These are phyloP conservation scores for Wickerhamomyces xylosicus DNA, from an alignment of 805 yeast species.

Conservation along the genomic window DNA sequence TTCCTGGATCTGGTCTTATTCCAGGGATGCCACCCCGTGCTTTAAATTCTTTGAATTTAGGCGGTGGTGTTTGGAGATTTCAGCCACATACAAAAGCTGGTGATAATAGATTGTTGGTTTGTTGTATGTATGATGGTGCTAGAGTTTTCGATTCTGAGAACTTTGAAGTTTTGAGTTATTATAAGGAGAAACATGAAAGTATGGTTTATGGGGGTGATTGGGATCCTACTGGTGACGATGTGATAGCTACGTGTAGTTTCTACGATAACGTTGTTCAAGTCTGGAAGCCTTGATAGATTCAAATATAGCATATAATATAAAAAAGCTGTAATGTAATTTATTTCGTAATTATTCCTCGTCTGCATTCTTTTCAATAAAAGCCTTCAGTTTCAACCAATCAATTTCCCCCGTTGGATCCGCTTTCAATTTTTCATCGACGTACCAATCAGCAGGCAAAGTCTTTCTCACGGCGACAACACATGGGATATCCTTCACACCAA, in stretches of 20 bases:
- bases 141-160: constrained; percentile 35
- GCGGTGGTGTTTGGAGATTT: constrained; percentile 95
- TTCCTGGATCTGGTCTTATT: constrained; percentile 28
- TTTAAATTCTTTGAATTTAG: constrained; percentile 38
- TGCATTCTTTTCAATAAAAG: constrained; percentile 34
- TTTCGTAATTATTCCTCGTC: constrained; percentile 15
- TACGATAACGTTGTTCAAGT: constrained; percentile 76
- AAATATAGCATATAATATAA: background rate
- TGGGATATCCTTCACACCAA: constrained; percentile 49
- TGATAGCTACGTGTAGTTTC: constrained; percentile 78
- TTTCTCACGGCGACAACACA: constrained; percentile 56
- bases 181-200: constrained; percentile 69
- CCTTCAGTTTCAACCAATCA: constrained; percentile 32
- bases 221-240: constrained; percentile 32
- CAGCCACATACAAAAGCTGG: constrained; percentile 41
- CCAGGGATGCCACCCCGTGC: constrained; percentile 44
- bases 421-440: constrained; percentile 16
- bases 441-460: constrained; percentile 43
- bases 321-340: background rate
- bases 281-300: constrained; percentile 38
- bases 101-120: constrained; percentile 48
- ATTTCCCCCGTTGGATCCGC: constrained; percentile 24
- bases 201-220: constrained; percentile 97
- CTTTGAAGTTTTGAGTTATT: constrained; percentile 27
- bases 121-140: constrained; percentile 97